phyloP scores from a whole-genome alignment of 2,329 filamentous ascomycete genomes.

The Colletotrichum ledebouriae region DNA sequence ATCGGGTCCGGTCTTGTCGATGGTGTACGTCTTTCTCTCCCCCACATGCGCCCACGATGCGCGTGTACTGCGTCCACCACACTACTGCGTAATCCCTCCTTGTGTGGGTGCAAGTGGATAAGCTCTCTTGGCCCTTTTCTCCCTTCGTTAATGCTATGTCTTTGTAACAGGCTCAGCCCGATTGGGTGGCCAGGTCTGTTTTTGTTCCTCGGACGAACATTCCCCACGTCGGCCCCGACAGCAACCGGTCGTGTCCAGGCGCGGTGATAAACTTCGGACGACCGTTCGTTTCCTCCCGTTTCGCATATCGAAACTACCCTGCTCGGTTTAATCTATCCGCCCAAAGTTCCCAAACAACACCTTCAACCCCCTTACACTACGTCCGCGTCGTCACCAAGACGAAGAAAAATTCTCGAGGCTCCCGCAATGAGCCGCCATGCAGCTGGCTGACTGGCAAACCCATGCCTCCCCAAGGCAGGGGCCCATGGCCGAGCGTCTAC shows the following conservation, averaged over 20 bases:
- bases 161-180: slow-evolving; percentile 27
- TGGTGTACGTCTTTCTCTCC: neutral
- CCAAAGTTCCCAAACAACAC: neutral
- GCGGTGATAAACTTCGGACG: slow-evolving; percentile 37
- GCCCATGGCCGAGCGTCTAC: neutral
- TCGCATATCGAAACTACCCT: slow-evolving; percentile 27
- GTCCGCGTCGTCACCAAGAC: neutral
- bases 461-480: neutral
- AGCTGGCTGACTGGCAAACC: neutral
- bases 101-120: slow-evolving; percentile 15
- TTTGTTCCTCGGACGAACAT: slow-evolving; percentile 15
- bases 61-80: too few species aligned
- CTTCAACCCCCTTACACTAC: neutral
- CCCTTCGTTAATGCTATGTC: neutral
- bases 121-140: slow-evolving; percentile 1
- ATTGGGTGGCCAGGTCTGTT: slow-evolving; percentile 22
- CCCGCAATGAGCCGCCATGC: neutral
- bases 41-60: neutral
- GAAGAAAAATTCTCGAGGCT: slow-evolving; percentile 8
- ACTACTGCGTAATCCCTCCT: neutral
- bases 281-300: slow-evolving; percentile 35
- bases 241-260: slow-evolving; percentile 10
- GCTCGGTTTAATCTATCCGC: slow-evolving; percentile 25
- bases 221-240: slow-evolving; percentile 19
- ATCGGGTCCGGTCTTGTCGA: slow-evolving; percentile 6